Evolutionary conservation across 139 green algal species (phyloP).

Genomic region (Asterochloris sp.): DNA sequence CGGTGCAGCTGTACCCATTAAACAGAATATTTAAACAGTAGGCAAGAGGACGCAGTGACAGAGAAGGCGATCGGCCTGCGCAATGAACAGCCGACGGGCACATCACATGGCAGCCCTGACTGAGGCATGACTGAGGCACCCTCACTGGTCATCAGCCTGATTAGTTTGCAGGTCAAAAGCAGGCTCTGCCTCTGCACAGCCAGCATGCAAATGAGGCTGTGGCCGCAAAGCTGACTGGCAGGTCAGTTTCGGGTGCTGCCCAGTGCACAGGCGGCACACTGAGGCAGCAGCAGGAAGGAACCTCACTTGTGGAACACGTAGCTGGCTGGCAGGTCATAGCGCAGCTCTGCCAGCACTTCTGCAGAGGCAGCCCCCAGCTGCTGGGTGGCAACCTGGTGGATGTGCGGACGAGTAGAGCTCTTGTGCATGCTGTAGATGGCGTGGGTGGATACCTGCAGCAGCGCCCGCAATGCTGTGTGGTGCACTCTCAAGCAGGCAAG

Average conservation of each 20-base stretch:
- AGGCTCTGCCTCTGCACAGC: not conserved
- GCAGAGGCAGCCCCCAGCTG: slow-evolving; percentile 59
- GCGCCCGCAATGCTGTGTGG: not conserved
- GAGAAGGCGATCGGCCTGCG: too few species aligned
- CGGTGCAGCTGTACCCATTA: not conserved
- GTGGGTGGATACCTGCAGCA: slow-evolving; percentile 17
- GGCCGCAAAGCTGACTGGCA: not conserved
- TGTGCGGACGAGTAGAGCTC: slow-evolving; percentile 70
- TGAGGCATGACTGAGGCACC: not conserved
- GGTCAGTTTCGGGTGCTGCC: not conserved
- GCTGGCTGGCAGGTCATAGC: slow-evolving; percentile 83
- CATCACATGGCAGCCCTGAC: too few species aligned
- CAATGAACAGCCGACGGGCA: too few species aligned
- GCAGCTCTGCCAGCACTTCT: slow-evolving; percentile 85
- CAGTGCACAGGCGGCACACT: not conserved
- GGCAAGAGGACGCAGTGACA: too few species aligned
- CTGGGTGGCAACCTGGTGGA: slow-evolving; percentile 48
- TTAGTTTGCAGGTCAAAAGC: not conserved
- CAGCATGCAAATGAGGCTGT: not conserved
- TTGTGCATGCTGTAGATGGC: slow-evolving; percentile 95
- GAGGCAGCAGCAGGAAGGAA: not conserved
- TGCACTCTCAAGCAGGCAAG: not conserved
- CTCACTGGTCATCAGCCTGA: not conserved
- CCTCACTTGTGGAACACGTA: slow-evolving; percentile 83
- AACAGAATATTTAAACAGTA: too few species aligned